Percentiles rank a stretch among this genome's conserved stretches.
Conservation (phyloP, 805 yeast species). For the Kodamaea neixiangensis region DNA sequence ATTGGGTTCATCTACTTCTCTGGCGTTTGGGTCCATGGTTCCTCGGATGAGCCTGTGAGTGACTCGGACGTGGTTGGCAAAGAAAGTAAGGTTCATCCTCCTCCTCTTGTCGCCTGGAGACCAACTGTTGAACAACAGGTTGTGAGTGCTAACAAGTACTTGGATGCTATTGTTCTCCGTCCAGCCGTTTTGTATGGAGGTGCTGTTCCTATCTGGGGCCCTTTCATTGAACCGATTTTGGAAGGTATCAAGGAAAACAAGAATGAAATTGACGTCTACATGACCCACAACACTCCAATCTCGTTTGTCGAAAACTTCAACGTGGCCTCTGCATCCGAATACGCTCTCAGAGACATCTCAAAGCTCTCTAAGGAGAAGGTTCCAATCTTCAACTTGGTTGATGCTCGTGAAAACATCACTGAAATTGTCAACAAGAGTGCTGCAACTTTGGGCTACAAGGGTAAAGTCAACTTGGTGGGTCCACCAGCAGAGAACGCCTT, state of each 20-base stretch:
- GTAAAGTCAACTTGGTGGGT: not conserved
- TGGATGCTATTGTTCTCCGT: conserved; percentile 5
- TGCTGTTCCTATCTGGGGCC: conserved; percentile 5
- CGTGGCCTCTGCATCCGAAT: not conserved
- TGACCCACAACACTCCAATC: not conserved
- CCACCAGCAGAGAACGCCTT: not conserved
- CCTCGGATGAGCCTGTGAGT: not conserved
- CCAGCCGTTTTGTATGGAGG: conserved; percentile 10
- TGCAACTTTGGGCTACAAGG: not conserved
- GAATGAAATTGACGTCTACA: not conserved
- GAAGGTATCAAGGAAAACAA: conserved; percentile 1
- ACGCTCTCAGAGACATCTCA: not conserved
- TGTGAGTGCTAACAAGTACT: not conserved
- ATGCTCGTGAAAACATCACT: not conserved
- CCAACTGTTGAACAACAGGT: conserved; percentile 5
- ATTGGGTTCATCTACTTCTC: conserved; percentile 4
- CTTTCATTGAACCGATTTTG: not conserved
- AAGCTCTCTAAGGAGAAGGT: not conserved
- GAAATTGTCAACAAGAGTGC: not conserved
- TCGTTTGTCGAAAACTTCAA: not conserved
- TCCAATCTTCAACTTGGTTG: not conserved
- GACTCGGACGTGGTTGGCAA: not conserved
- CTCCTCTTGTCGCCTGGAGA: conserved; percentile 6
- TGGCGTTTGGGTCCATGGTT: conserved; percentile 11
- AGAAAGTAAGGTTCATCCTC: not conserved